Percentiles rank a stretch among this genome's conserved stretches.
phyloP scores from a whole-genome alignment of 352 stramenopile species.

The Pythium periplocum region DNA sequence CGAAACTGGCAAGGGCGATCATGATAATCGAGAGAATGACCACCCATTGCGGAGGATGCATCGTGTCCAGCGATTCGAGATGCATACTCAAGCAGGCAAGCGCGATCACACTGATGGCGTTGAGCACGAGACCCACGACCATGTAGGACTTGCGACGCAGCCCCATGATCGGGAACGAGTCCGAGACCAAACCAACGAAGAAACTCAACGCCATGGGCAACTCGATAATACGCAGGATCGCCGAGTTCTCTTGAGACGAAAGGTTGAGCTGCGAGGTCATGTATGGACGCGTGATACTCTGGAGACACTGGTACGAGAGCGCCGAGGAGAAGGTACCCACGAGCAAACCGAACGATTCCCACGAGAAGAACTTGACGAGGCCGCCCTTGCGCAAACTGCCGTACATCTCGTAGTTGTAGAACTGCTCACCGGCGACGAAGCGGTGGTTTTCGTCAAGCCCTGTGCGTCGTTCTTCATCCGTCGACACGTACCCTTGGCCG shows the following conservation, averaged over 20 bases:
- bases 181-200: slow-evolving; percentile 29
- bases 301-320: slow-evolving; percentile 18
- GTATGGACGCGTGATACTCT: slow-evolving; percentile 12
- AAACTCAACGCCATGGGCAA: slow-evolving; percentile 29
- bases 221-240: slow-evolving; percentile 24
- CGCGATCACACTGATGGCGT: slow-evolving; percentile 11
- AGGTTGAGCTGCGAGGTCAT: slow-evolving; percentile 17
- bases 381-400: slow-evolving; percentile 25
- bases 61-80: slow-evolving; percentile 12
- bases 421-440: slow-evolving; percentile 29
- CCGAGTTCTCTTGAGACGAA: slow-evolving; percentile 10
- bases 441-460: slow-evolving; percentile 8
- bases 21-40: slow-evolving; percentile 24
- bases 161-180: slow-evolving; percentile 23
- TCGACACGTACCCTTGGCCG: too few species aligned
- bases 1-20: slow-evolving; percentile 21
- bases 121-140: slow-evolving; percentile 23
- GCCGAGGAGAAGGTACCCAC: slow-evolving; percentile 19
- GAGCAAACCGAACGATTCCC: slow-evolving; percentile 16
- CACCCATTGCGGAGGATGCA: slow-evolving; percentile 8
- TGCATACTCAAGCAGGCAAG: slow-evolving; percentile 18
- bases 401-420: slow-evolving; percentile 33
- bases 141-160: slow-evolving; percentile 33
- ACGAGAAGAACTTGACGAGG: slow-evolving; percentile 24
- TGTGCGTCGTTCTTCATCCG: slow-evolving; percentile 2